Percentiles rank a stretch among this genome's conserved stretches.
phyloP scores from a whole-genome alignment of 2,329 filamentous ascomycete genomes.

The Colletotrichum eremochloae region DNA sequence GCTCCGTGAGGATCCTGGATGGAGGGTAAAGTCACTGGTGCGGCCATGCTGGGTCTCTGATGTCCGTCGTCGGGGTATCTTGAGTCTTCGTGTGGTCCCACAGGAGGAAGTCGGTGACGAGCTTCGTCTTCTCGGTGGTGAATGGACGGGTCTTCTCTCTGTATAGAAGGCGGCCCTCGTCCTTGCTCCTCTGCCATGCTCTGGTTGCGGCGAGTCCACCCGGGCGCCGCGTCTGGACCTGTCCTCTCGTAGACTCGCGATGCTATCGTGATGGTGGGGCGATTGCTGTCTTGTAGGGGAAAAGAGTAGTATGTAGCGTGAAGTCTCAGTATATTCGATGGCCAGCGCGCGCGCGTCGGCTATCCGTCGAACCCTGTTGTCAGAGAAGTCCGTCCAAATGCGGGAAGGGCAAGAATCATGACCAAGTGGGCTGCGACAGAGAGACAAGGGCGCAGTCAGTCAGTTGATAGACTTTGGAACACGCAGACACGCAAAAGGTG shows the following conservation, averaged over 20 bases:
- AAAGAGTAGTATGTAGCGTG: constrained; percentile 4
- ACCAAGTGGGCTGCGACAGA: constrained; percentile 30
- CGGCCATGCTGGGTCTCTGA: constrained; percentile 58
- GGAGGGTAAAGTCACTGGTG: constrained; percentile 62
- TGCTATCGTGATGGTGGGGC: constrained; percentile 15
- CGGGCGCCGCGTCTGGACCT: constrained; percentile 31
- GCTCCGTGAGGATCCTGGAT: constrained; percentile 61
- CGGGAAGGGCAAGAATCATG: constrained; percentile 40
- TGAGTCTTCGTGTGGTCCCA: constrained; percentile 37
- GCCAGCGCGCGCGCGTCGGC: constrained; percentile 8
- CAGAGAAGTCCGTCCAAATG: constrained; percentile 26
- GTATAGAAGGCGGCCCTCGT: constrained; percentile 43
- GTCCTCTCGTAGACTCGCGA: constrained; percentile 28
- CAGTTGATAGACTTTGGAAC: constrained; percentile 9
- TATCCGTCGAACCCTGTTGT: constrained; percentile 29
- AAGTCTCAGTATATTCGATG: constrained; percentile 2
- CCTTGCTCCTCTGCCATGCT: constrained; percentile 44
- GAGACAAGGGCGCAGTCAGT: constrained; percentile 14
- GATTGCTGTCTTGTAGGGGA: background rate
- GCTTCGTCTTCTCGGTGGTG: constrained; percentile 41
- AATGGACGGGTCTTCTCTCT: constrained; percentile 40
- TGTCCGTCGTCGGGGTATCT: constrained; percentile 56
- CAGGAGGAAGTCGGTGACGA: constrained; percentile 35
- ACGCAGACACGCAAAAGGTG: constrained; percentile 6
- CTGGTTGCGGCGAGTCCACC: constrained; percentile 37